phyloP scores from a whole-genome alignment of 139 green algal genomes.

The Chlorella vulgaris region DNA sequence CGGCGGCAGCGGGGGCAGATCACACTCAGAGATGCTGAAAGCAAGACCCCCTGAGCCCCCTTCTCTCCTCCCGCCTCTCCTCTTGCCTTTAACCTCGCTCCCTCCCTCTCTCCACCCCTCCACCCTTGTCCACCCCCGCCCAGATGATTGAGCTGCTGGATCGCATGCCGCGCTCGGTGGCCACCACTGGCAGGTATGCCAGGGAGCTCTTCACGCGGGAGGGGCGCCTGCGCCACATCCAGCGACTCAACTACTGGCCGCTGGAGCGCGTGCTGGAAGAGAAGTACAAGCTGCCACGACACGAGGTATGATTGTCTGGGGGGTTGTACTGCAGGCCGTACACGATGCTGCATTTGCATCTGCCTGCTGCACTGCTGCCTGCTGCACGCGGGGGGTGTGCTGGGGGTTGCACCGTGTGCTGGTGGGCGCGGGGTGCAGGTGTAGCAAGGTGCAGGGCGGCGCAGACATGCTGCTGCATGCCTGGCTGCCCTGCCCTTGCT shows the following conservation, averaged over 20 bases:
- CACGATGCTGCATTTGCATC: background rate
- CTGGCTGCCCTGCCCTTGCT: background rate
- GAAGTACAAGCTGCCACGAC: conserved; percentile 91
- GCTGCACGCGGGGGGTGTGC: too few species aligned
- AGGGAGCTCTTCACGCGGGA: conserved; percentile 93
- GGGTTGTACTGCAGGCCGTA: background rate
- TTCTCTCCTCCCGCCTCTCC: background rate
- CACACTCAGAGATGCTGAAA: too few species aligned
- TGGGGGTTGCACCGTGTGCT: too few species aligned
- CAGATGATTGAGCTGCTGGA: conserved; percentile 98
- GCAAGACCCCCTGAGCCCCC: too few species aligned
- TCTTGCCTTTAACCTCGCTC: background rate
- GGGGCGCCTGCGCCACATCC: conserved; percentile 95
- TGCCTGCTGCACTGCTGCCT: too few species aligned
- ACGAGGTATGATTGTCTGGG: conserved; percentile 72
- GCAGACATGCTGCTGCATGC: background rate
- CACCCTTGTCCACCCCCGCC: background rate
- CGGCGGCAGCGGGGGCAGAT: too few species aligned
- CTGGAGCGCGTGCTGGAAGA: conserved; percentile 91
- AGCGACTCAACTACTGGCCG: conserved; percentile 90
- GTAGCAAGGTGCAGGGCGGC: background rate
- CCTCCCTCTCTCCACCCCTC: background rate
- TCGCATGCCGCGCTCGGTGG: conserved; percentile 80
- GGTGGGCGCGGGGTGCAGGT: background rate
- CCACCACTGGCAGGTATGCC: conserved; percentile 70